Evolutionary conservation across 139 green algal species (phyloP).

Genomic region (Zygnema cylindricum): DNA sequence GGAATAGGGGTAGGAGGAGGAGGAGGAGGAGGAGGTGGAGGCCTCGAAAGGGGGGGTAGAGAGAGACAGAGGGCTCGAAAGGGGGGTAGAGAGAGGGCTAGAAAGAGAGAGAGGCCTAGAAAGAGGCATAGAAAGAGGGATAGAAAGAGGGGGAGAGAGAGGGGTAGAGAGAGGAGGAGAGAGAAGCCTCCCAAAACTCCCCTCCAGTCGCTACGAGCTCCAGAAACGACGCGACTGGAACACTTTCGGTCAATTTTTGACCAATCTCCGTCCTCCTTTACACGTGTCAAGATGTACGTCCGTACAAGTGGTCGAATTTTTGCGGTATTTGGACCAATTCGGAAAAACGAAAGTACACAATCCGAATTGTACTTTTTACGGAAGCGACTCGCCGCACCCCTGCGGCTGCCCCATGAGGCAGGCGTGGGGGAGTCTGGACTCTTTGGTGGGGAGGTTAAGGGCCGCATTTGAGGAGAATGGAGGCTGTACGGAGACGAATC

Average conservation of each 20-base stretch:
- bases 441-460: conserved; percentile 47
- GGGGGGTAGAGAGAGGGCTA: background rate
- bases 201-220: conserved; percentile 46
- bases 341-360: conserved; percentile 58
- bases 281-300: conserved; percentile 37
- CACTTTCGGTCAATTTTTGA: conserved; percentile 59
- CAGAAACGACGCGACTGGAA: conserved; percentile 60
- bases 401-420: conserved; percentile 56
- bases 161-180: background rate
- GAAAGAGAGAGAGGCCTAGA: background rate
- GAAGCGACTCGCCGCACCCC: conserved; percentile 1
- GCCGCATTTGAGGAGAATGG: conserved; percentile 59
- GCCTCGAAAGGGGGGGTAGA: background rate
- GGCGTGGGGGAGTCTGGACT: conserved; percentile 55
- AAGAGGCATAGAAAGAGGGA: background rate
- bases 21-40: background rate
- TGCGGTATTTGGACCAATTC: conserved; percentile 61
- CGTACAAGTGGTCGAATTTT: conserved; percentile 55
- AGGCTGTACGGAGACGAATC: conserved; percentile 46
- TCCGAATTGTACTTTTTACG: conserved; percentile 46
- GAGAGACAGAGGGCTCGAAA: too few species aligned
- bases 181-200: background rate
- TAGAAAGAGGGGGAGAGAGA: background rate
- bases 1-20: conserved; percentile 21
- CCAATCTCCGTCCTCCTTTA: conserved; percentile 48